These are phyloP conservation scores for Hirschioporus abietinus DNA, from an alignment of 768 basidiomycete genomes.

Conservation along the genomic window DNA sequence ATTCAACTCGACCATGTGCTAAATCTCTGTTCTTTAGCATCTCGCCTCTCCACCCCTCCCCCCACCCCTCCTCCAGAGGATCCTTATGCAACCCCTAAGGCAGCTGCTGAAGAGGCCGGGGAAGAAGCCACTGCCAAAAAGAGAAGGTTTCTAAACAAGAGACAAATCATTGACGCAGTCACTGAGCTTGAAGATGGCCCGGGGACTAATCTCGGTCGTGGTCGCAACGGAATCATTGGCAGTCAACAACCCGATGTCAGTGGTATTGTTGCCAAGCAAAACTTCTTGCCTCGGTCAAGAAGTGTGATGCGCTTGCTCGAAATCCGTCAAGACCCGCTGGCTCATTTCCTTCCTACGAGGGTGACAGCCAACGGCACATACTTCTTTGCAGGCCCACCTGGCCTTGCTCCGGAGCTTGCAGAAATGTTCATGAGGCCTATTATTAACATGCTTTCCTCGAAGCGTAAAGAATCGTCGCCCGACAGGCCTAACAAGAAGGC, in stretches of 20 bases:
- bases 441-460: slow-evolving; percentile 37
- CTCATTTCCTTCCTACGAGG: slow-evolving; percentile 82
- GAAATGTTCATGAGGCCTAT: slow-evolving; percentile 82
- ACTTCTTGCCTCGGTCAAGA: slow-evolving; percentile 80
- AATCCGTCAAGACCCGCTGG: slow-evolving; percentile 77
- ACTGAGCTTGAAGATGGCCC: slow-evolving; percentile 75
- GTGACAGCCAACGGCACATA: slow-evolving; percentile 65
- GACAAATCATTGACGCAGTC: slow-evolving; percentile 85
- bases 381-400: slow-evolving; percentile 82
- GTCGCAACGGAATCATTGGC: slow-evolving; percentile 46
- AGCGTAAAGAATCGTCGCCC: slow-evolving; percentile 57
- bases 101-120: slow-evolving; percentile 43
- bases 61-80: slow-evolving; percentile 69
- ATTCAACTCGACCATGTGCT: slow-evolving; percentile 4
- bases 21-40: slow-evolving; percentile 40
- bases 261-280: slow-evolving; percentile 72
- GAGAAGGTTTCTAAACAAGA: slow-evolving; percentile 65
- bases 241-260: slow-evolving; percentile 54
- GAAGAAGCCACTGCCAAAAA: slow-evolving; percentile 38
- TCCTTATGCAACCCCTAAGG: slow-evolving; percentile 36
- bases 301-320: slow-evolving; percentile 82
- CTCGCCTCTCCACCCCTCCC: slow-evolving; percentile 71
- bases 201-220: slow-evolving; percentile 48
- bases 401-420: slow-evolving; percentile 73
- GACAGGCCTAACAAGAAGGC: slow-evolving; percentile 56